Evolutionary conservation across 1,284 basidiomycete species (phyloP).

Genomic region (Neolentinus lepideus): DNA sequence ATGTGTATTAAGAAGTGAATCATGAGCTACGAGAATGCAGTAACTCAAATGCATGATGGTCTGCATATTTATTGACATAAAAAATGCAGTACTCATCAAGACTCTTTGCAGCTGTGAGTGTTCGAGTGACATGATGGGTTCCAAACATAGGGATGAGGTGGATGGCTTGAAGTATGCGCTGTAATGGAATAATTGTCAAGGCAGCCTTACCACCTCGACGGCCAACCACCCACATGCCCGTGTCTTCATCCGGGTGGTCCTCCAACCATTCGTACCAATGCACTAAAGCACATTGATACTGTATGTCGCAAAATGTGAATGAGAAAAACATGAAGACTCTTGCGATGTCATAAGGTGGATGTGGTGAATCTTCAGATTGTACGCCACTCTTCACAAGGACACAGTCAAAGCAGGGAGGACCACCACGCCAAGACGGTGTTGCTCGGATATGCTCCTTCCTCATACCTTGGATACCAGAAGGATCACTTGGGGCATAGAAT

Average conservation of each 20-base stretch:
- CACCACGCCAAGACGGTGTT: not conserved
- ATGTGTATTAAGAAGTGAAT: too few species aligned
- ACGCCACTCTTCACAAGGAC: not conserved
- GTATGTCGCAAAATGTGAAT: not conserved
- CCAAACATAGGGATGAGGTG: slow-evolving; percentile 10
- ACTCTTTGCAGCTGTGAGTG: not conserved
- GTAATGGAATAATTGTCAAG: slow-evolving; percentile 1
- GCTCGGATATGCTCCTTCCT: not conserved
- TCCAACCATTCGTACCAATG: slow-evolving; percentile 11
- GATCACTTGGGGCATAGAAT: slow-evolving; percentile 1
- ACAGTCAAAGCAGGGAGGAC: not conserved
- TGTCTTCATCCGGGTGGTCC: slow-evolving; percentile 7
- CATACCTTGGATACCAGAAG: not conserved
- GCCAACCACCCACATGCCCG: slow-evolving; percentile 16
- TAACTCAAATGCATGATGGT: slow-evolving; percentile 7
- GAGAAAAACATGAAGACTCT: slow-evolving; percentile 11
- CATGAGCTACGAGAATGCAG: too few species aligned
- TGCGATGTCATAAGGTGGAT: slow-evolving; percentile 9
- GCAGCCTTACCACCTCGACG: not conserved
- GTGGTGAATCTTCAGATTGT: not conserved
- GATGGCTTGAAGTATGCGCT: slow-evolving; percentile 5
- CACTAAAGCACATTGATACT: slow-evolving; percentile 10
- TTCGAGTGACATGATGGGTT: not conserved
- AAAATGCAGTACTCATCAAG: slow-evolving; percentile 4
- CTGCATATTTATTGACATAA: slow-evolving; percentile 10